Evolutionary conservation across 805 yeast genomes (phyloP), one percentile per base, ranked within the genome.

Genomic region (Blastobotrys mokoenaii): DNA sequence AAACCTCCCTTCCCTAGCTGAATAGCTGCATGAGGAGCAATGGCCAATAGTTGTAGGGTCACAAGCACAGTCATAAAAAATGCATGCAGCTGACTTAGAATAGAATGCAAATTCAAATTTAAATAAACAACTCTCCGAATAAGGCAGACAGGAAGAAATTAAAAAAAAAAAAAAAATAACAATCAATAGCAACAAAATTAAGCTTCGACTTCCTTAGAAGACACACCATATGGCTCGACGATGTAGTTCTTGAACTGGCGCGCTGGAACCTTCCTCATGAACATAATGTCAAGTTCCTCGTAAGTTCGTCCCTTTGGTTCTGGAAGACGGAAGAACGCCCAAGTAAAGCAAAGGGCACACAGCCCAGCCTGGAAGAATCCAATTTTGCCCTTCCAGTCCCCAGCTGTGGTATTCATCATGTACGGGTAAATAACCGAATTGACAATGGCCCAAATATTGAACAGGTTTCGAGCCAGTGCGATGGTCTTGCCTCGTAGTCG

Each of bases 261-360:
- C 14, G 64, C 58, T 7, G 61, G 49, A 44, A 53, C 53, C 41
- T 54, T 50, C 51, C 53, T 47, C 41, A 47, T 66, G 61, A 77
- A 79, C 63, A 79, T 59, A 44, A 64, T 62, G 59, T 78, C 83
- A 55, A 79, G 65, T 54, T 79, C 83, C 38, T 77, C 80, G 55
- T 67, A 77, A 0, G 83, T 74, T 58, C 79, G 69, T 40, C 71
- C 73, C 52, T 68, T 69, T 27, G 81, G 74, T 59, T 79, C 85
- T 8, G 85, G 84, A 44, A 77, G 64, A 36, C 73, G 71, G 59
- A 75, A 71, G 59, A 63, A 72, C 31, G 66, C 61, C 76, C 77
- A 75, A 35, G 61, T 47, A 7, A 70, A 17, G 14, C 64, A 54
- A 2, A 60, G 4, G 2, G 61, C 32, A 29, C 64, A 58, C 5